phyloP scores from a whole-genome alignment of 208 protist species.

The Porcisia deanei region DNA sequence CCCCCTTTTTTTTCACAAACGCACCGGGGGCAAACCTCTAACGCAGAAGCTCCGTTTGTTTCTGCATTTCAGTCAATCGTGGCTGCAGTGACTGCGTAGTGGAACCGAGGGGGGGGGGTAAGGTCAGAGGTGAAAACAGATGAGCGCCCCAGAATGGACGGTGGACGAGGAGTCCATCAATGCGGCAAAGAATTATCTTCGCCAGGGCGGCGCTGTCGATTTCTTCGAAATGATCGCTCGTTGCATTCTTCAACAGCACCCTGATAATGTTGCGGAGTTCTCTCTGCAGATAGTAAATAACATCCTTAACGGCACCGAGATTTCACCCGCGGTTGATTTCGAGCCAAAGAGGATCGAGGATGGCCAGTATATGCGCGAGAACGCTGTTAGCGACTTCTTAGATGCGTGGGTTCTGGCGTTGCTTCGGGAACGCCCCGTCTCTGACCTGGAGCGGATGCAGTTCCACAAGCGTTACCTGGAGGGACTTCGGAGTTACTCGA shows the following conservation, averaged over 20 bases:
- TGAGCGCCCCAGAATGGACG: slow-evolving; percentile 77
- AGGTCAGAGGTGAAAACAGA: neutral
- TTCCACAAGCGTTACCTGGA: slow-evolving; percentile 88
- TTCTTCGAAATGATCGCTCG: slow-evolving; percentile 91
- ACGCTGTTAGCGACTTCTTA: slow-evolving; percentile 81
- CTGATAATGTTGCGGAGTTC: slow-evolving; percentile 51
- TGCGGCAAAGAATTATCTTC: slow-evolving; percentile 84
- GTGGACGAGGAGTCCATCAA: slow-evolving; percentile 83
- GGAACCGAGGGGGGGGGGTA: neutral
- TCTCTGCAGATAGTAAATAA: slow-evolving; percentile 65
- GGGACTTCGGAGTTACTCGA: slow-evolving; percentile 19
- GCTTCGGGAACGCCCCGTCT: slow-evolving; percentile 60
- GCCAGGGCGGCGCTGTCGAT: slow-evolving; percentile 77
- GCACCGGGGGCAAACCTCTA: neutral
- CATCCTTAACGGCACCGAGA: slow-evolving; percentile 61
- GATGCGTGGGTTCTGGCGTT: slow-evolving; percentile 89
- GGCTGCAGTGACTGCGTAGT: neutral
- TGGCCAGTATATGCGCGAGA: slow-evolving; percentile 76
- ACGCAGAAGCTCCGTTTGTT: neutral
- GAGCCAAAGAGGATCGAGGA: slow-evolving; percentile 72
- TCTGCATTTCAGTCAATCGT: neutral
- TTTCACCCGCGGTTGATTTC: slow-evolving; percentile 44
- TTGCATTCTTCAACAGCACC: slow-evolving; percentile 69
- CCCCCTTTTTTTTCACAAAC: neutral
- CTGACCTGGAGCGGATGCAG: slow-evolving; percentile 63